Evolutionary conservation across 768 basidiomycete species (phyloP).

Genomic region (Mrakia gelida): DNA sequence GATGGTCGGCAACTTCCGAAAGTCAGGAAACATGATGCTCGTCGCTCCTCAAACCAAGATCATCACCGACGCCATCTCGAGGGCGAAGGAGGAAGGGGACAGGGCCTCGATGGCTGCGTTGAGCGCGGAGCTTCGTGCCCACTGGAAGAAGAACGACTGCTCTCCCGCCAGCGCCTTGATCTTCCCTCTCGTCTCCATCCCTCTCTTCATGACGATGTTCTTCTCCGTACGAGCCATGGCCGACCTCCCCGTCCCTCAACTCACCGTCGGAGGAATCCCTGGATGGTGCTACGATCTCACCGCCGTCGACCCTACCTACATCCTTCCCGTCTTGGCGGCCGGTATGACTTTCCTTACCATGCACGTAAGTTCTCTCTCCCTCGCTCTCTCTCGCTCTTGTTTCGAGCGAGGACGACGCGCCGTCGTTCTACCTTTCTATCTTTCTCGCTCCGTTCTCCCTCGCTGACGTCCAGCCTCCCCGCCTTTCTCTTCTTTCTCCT

Average conservation of each 20-base stretch:
- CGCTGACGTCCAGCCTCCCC: not conserved
- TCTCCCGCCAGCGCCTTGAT: slow-evolving; percentile 56
- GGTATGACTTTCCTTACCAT: slow-evolving; percentile 66
- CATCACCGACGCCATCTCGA: slow-evolving; percentile 54
- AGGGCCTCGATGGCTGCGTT: slow-evolving; percentile 48
- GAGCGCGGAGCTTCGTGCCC: slow-evolving; percentile 50
- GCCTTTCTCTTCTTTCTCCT: slow-evolving; percentile 34
- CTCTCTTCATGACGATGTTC: slow-evolving; percentile 76
- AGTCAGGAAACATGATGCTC: slow-evolving; percentile 58
- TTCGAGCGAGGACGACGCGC: no score
- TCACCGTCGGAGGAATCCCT: slow-evolving; percentile 66
- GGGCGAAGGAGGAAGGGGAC: slow-evolving; percentile 47
- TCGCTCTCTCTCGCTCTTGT: no score
- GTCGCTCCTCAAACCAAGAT: slow-evolving; percentile 58
- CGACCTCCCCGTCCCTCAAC: slow-evolving; percentile 64
- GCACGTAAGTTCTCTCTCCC: slow-evolving; percentile 50
- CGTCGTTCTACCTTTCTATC: not conserved
- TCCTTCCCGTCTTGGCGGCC: slow-evolving; percentile 61
- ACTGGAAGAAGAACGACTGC: slow-evolving; percentile 65
- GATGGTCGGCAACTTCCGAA: slow-evolving; percentile 56
- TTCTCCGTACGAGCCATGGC: slow-evolving; percentile 71
- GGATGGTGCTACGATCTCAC: slow-evolving; percentile 73
- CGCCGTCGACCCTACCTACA: slow-evolving; percentile 64
- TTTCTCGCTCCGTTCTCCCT: not conserved
- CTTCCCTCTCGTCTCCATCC: slow-evolving; percentile 63